Evolutionary conservation across 2,329 filamentous ascomycete genomes (phyloP), one percentile per base, ranked within the genome.

Genomic region (Peltaster fructicola): DNA sequence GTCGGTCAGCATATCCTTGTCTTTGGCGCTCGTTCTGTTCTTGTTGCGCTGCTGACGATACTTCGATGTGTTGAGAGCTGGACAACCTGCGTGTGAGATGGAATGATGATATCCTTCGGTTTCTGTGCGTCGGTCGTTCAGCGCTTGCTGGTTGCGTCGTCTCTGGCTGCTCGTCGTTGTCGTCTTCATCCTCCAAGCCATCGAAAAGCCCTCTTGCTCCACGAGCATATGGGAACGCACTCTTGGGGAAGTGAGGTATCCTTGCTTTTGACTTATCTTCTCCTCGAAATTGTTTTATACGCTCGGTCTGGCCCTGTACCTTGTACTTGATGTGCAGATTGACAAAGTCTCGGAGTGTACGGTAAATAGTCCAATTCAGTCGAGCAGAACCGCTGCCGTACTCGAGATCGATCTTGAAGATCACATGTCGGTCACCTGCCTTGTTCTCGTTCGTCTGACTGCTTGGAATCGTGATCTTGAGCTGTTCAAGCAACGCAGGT

Each of bases 241-340:
- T 80, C 37, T 73, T 72, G 2, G 88, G 88, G 33, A 98, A 98
- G 10, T 77, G 77, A 9, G 88, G 88, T 37, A 95, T 73, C 43
- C 79, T 84, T 6, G 77, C 73, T 16, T 70, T 65, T 6, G 44
- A 44, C 10, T 65, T 61, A 25, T 80, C 73, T 8, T 77, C 73
- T 23, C 63, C 62, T 37, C 64, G 65, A 25, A 76, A 60, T 37
- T 78, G 69, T 17, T 81, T 69, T 36, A 85, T 79, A 38, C 79
- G 81, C 36, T 91, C 79, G 31, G 81, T 84, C 32, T 76, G 73
- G 30, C 78, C 68, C 30, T 84, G 75, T 26, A 91, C 61, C 47
- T 88, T 91, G 63, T 95, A 98, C 40, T 90, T 84, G 43, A 82
- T 61, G 52, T 98, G 88, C 17, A 98, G 59, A 40, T 93, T 91